Percentiles rank a stretch among this genome's conserved stretches.
Conservation (phyloP, 2,329 filamentous ascomycete genomes). For the Fusarium brevicatenulatum region DNA sequence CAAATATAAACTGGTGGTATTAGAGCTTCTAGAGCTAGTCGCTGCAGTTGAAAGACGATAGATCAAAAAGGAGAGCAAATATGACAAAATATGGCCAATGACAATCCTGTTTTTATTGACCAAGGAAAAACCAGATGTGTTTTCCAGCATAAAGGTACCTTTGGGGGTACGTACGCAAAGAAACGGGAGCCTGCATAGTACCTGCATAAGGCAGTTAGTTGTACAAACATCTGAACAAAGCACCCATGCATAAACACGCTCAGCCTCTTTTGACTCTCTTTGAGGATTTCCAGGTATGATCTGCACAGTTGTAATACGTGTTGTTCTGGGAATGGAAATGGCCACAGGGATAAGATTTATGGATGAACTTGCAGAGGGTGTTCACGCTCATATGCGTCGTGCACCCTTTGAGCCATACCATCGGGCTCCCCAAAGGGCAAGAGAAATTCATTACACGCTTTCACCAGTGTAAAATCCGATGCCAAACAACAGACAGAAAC, state of each 20-base stretch:
- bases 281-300: accelerated
- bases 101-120: accelerated
- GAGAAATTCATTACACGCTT: background rate
- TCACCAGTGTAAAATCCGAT: accelerated
- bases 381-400: background rate
- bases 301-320: background rate
- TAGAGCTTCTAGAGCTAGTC: accelerated
- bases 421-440: accelerated
- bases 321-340: background rate
- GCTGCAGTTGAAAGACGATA: background rate
- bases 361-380: accelerated
- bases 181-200: background rate
- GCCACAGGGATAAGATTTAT: too few relatives aligned
- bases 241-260: background rate
- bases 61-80: background rate
- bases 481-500: background rate
- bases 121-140: background rate
- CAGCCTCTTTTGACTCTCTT: background rate
- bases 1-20: accelerated
- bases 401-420: background rate
- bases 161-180: background rate
- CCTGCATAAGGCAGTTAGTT: background rate
- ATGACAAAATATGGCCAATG: background rate
- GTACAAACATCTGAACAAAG: background rate
- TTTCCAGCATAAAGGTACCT: accelerated